Conservation (phyloP, 1,284 basidiomycete species). For the Ceratobasidium papillatum region DNA sequence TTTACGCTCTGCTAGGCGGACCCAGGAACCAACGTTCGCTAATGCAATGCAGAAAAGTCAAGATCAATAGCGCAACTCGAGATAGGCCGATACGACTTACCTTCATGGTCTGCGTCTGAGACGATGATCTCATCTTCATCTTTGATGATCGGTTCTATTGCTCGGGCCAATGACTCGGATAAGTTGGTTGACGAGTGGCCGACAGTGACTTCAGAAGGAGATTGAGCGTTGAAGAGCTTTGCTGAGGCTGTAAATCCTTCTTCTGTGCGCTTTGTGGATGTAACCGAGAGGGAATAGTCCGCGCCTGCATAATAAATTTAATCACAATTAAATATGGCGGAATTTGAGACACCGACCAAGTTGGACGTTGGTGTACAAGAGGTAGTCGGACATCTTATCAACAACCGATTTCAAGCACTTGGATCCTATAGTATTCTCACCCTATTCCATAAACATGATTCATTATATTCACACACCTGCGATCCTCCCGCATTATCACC, state of each 20-base stretch:
- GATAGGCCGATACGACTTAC: slow-evolving; percentile 52
- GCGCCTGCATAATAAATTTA: slow-evolving; percentile 51
- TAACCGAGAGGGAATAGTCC: slow-evolving; percentile 66
- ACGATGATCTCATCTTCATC: slow-evolving; percentile 76
- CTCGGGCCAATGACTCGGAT: slow-evolving; percentile 69
- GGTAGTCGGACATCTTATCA: slow-evolving; percentile 69
- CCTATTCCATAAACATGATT: background rate
- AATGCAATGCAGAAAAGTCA: slow-evolving; percentile 21
- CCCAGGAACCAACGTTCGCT: slow-evolving; percentile 85
- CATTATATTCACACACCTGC: slow-evolving; percentile 53
- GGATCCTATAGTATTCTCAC: slow-evolving; percentile 44
- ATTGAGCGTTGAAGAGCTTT: slow-evolving; percentile 69
- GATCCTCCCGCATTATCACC: slow-evolving; percentile 84
- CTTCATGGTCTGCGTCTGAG: slow-evolving; percentile 76
- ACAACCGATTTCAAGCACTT: slow-evolving; percentile 57
- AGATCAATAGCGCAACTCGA: background rate
- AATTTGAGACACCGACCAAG: slow-evolving; percentile 56
- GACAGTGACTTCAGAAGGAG: slow-evolving; percentile 69
- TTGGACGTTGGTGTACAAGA: slow-evolving; percentile 75
- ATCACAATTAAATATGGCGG: background rate
- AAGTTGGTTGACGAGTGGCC: slow-evolving; percentile 74
- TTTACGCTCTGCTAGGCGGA: slow-evolving; percentile 69
- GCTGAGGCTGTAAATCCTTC: slow-evolving; percentile 63
- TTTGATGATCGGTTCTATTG: slow-evolving; percentile 62
- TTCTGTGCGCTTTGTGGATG: slow-evolving; percentile 62